Conservation (phyloP, 345 rosid species). For the Eucalyptus camaldulensis region DNA sequence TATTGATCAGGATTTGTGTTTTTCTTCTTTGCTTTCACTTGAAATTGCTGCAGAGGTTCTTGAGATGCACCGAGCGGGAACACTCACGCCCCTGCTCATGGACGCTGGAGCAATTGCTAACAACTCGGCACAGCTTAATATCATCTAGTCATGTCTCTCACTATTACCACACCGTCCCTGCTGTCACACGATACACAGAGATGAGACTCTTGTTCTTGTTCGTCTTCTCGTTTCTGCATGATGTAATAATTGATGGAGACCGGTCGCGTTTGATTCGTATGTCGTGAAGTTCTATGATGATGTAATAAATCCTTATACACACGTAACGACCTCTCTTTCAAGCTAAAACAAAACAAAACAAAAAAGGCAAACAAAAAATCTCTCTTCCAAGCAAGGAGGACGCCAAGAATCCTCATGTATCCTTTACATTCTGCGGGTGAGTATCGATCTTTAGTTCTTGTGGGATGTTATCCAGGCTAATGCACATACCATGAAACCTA, state of each 20-base stretch:
- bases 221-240: background rate
- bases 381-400: background rate
- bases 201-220: background rate
- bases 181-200: background rate
- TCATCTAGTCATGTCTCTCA: background rate
- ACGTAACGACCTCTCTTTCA: background rate
- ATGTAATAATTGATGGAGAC: background rate
- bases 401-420: background rate
- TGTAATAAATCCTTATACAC: background rate
- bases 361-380: background rate
- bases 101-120: constrained; percentile 46
- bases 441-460: background rate
- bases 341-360: background rate
- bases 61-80: constrained; percentile 36
- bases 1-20: background rate
- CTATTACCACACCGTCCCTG: background rate
- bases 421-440: background rate
- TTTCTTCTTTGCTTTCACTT: background rate
- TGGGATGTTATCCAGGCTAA: background rate
- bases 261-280: background rate
- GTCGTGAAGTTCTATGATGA: background rate
- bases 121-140: constrained; percentile 18
- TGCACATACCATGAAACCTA: background rate
- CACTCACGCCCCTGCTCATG: constrained; percentile 40
- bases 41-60: constrained; percentile 23